Conservation (phyloP, 805 yeast species). For the Monosporozyma unispora region DNA sequence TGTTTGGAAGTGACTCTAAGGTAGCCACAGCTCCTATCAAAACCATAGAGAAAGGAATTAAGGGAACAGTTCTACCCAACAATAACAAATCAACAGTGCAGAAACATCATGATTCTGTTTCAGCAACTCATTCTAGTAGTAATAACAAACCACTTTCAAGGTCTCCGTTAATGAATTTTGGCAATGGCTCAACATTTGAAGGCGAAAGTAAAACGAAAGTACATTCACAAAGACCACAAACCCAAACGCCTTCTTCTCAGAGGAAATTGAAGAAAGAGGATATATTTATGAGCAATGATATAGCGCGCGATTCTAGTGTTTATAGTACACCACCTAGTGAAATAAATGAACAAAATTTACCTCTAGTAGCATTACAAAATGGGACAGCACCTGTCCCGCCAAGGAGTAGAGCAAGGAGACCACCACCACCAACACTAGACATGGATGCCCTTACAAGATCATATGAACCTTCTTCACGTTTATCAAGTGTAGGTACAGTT, state of each 20-base stretch:
- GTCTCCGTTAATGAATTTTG: background rate
- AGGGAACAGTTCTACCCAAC: background rate
- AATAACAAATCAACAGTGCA: background rate
- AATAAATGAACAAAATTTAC: background rate
- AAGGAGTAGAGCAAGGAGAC: slow-evolving; percentile 8
- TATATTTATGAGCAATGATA: background rate
- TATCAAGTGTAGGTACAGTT: background rate
- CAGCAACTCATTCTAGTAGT: background rate
- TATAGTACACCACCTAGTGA: background rate
- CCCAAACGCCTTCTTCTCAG: background rate
- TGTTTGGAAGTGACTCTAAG: slow-evolving; percentile 17
- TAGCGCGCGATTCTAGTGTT: background rate
- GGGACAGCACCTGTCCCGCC: background rate
- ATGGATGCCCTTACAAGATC: slow-evolving; percentile 8
- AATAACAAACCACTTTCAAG: background rate
- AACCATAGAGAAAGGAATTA: background rate
- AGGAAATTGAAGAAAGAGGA: background rate
- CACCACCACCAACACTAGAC: slow-evolving; percentile 20
- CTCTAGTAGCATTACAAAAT: background rate
- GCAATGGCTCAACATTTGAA: background rate
- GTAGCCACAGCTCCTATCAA: slow-evolving; percentile 2
- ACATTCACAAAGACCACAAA: slow-evolving; percentile 1
- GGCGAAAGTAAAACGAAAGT: background rate
- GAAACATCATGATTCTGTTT: background rate
- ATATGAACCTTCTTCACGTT: background rate